These are phyloP conservation scores for Epichloe bromicola DNA, from an alignment of 2,329 filamentous ascomycete species.

Conservation along the genomic window DNA sequence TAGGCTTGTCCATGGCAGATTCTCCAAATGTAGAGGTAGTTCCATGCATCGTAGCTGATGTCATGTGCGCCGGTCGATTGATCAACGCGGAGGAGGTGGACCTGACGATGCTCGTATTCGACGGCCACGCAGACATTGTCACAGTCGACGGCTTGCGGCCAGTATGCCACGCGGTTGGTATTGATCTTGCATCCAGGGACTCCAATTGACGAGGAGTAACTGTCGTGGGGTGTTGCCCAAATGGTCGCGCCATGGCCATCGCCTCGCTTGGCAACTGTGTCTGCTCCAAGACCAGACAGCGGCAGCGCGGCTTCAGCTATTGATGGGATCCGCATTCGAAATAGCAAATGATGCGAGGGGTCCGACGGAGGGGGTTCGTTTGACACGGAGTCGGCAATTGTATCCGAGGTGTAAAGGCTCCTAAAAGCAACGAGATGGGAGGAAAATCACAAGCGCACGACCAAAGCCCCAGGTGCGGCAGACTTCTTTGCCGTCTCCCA, in stretches of 20 bases:
- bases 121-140: conserved; percentile 42
- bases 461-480: too few relatives aligned
- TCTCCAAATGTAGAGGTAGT: conserved; percentile 40
- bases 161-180: conserved; percentile 48
- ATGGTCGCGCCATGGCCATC: conserved; percentile 9
- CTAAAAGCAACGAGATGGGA: too few relatives aligned
- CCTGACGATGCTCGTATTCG: conserved; percentile 31
- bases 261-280: conserved; percentile 2
- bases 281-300: neutral
- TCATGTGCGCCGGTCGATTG: conserved; percentile 44
- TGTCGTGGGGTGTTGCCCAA: conserved; percentile 39
- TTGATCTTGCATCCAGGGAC: conserved; percentile 49
- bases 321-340: neutral
- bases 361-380: neutral
- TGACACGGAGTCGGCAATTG: too few relatives aligned
- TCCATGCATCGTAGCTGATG: conserved; percentile 49
- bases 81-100: conserved; percentile 48
- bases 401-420: too few relatives aligned
- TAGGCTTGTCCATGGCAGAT: conserved; percentile 31
- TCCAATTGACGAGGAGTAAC: conserved; percentile 44
- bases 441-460: too few relatives aligned
- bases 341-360: neutral
- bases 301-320: neutral
- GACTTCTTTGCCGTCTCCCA: too few relatives aligned
- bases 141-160: conserved; percentile 42